Conservation (phyloP, 352 stramenopile genomes). For the Globisporangium yorkense region DNA sequence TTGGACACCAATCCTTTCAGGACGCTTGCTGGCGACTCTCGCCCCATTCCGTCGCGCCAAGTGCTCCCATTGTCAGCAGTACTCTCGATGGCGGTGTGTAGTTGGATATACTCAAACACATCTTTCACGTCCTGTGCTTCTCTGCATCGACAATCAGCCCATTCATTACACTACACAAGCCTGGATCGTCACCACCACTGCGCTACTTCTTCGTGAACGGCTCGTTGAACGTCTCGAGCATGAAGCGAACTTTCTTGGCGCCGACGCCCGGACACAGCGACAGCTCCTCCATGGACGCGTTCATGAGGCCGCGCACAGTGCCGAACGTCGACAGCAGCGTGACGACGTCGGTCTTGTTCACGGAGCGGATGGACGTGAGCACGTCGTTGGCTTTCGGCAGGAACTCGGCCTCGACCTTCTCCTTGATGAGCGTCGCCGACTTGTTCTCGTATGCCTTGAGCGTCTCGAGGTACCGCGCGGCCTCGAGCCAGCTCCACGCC, state of each 20-base stretch:
- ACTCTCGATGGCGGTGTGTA: not conserved
- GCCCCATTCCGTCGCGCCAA: not conserved
- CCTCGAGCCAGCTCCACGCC: constrained; percentile 92
- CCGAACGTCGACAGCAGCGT: constrained; percentile 92
- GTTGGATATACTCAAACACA: not conserved
- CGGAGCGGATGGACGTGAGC: constrained; percentile 83
- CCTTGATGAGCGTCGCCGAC: constrained; percentile 92
- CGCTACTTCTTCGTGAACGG: constrained; percentile 82
- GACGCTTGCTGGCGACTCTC: not conserved
- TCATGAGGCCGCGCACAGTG: constrained; percentile 79
- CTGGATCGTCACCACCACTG: not conserved
- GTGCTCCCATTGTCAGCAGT: too few species aligned
- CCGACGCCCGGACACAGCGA: constrained; percentile 92
- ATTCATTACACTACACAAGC: not conserved
- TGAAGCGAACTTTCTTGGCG: constrained; percentile 91
- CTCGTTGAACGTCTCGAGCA: constrained; percentile 93
- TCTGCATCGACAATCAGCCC: not conserved
- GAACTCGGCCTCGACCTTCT: constrained; percentile 90
- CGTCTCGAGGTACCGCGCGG: constrained; percentile 95
- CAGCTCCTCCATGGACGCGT: constrained; percentile 91
- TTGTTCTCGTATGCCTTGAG: constrained; percentile 96
- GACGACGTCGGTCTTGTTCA: constrained; percentile 96
- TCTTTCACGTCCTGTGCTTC: not conserved
- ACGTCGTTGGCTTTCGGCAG: constrained; percentile 89
- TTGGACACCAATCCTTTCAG: not conserved